Evolutionary conservation across 1,139 yeast genomes (phyloP), one percentile per base, ranked within the genome.

Genomic region (Eremothecium cymbalariae): DNA sequence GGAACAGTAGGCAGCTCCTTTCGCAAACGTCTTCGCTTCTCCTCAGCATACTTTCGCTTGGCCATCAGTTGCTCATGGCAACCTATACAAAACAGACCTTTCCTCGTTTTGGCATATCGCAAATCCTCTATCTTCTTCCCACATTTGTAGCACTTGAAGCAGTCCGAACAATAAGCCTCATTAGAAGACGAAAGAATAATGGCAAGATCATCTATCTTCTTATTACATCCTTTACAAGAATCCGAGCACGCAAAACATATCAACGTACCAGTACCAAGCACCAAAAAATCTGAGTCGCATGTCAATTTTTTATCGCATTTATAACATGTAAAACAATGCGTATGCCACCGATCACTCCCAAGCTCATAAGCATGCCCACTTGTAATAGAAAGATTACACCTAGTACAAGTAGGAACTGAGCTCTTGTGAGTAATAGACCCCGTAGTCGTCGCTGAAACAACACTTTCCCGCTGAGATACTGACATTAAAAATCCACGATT

Each of bases 291-390:
- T 25, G 94, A 80, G 54, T 86, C 81, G 47, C 94, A 83, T 19
- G 94, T 95, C 39, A 90, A 64, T 29, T 78, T 72, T 44, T 74
- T 69, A 27, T 71, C 68, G 59, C 98, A 90, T 48, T 81, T 80
- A 39, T 93, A 80, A 60, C 98, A 90, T 37, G 77, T 72, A 61
- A 90, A 93, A 48, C 97, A 90, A 44, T 80, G 74, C 37, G 85
- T 83, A 57, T 90, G 98, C 98, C 98, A 90, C 47, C 95, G 74
- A 55, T 85, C 90, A 34, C 83, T 94, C 17, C 95, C 95, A 37
- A 80, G 58, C 51, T 81, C 90, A 50, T 80, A 81, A 4, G 90
- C 90, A 48, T 81, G 90, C 15, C 88, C 90, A 44, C 78, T 84
- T 13, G 67, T 64, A 31, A 81, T 79, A 23, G 74, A 54, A n/a